Evolutionary conservation across 2,329 filamentous ascomycete genomes (phyloP).

Genomic region (Pseudogymnoascus destructans): DNA sequence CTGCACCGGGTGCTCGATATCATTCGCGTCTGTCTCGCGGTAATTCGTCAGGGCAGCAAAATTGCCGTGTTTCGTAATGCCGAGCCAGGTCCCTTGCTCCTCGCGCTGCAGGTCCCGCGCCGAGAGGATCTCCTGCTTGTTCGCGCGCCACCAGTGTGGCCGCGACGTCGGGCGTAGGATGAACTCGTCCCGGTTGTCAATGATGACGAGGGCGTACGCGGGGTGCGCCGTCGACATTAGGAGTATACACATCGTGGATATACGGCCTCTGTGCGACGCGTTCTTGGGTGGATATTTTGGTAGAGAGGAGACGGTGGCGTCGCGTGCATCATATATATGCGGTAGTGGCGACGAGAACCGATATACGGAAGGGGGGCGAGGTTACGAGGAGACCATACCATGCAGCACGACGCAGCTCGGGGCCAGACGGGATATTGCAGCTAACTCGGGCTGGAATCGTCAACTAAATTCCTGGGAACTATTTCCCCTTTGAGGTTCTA

Average conservation of each 20-base stretch:
- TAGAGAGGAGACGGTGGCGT: not conserved
- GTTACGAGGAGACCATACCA: not conserved
- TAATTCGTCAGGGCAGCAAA: conserved; percentile 56
- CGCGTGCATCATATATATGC: not conserved
- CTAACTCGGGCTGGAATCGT: not conserved
- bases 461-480: not conserved
- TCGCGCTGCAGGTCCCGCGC: conserved; percentile 47
- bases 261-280: not conserved
- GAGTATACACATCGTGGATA: conserved; percentile 56
- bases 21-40: conserved; percentile 39
- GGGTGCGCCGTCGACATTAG: conserved; percentile 65
- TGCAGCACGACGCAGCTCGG: not conserved
- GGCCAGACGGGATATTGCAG: not conserved
- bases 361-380: not conserved
- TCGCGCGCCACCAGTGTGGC: conserved; percentile 47
- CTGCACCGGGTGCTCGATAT: conserved; percentile 39
- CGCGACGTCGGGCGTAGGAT: conserved; percentile 50
- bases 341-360: not conserved
- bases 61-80: conserved; percentile 44
- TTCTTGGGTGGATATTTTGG: not conserved
- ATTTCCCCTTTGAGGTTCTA: not conserved
- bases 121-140: conserved; percentile 35
- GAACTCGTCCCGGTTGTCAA: conserved; percentile 69
- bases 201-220: conserved; percentile 57
- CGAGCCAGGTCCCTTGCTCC: conserved; percentile 54